Conservation (phyloP, 768 basidiomycete genomes). For the Podaxis sp. region DNA sequence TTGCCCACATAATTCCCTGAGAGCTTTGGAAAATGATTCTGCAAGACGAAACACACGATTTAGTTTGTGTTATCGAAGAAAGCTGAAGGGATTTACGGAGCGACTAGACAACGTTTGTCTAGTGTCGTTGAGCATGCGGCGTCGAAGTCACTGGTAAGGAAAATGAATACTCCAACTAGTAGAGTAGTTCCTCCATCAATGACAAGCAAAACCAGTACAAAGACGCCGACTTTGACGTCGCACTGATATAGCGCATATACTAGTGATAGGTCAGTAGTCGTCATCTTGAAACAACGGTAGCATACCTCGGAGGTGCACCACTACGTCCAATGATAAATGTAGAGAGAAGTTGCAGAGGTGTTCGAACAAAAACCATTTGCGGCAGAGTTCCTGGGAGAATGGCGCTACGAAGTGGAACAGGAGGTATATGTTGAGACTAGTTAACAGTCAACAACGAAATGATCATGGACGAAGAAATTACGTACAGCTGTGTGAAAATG, state of each 20-base stretch:
- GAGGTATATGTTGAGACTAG: neutral
- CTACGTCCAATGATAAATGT: neutral
- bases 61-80: too few relatives aligned
- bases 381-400: neutral
- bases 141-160: neutral
- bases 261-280: neutral
- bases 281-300: neutral
- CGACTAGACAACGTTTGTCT: neutral
- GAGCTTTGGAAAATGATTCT: neutral
- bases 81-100: neutral
- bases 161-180: neutral
- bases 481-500: neutral
- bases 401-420: neutral
- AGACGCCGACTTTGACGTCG: neutral
- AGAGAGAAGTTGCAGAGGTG: neutral
- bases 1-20: neutral
- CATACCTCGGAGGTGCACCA: neutral
- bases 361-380: conserved; percentile 1
- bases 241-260: neutral
- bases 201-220: neutral
- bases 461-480: neutral
- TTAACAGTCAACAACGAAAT: neutral
- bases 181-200: neutral
- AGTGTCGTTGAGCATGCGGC: neutral
- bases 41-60: neutral